Evolutionary conservation across 805 yeast species (phyloP), one percentile per base, ranked within the genome.

Genomic region (Cyberlindnera amylophila): DNA sequence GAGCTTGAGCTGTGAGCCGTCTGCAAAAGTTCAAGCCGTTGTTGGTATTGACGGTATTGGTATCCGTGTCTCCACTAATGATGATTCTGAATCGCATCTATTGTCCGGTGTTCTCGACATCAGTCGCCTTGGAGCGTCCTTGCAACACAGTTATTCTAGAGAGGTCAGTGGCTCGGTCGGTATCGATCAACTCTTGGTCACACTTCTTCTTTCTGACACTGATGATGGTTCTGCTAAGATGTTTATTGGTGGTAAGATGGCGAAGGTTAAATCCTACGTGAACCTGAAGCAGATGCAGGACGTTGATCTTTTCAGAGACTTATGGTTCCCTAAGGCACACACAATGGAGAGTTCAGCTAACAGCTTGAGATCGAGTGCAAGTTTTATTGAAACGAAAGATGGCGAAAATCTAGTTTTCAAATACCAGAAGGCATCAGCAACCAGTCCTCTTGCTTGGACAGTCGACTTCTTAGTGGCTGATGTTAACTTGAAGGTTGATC

Each of bases 131-230:
- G 69, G 75, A 16, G 85, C 91, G 0, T 80, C 90, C 0, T 65
- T 93, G 28, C 96, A 88, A 55, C 99, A 93, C 61, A 80, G 86
- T 13, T 93, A 87, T 57, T 91, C 98, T 0, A 76, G 96, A 47
- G 96, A 88, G 49, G 74, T 84, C 0, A 88, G 96, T 68, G 95
- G 95, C 0, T 80, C 85, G 3, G 61, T 86, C 23, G 51, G 58
- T 1, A 48, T 78, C 8, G 70, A 77, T 14, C 67, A 71, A 33
- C 58, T 82, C 10, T 55, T 79, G 36, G 26, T 78, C 11, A 71
- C 72, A 4, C 69, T 75, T n/a, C 65, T 76, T 15, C 56, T 81
- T 29, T 69, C 74, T 0, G 71, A 70, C 32, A 65, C 69, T 0
- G 65, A 67, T 2, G 54, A 59, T 1, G 66, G 68, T 3, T 53